A percentile compares a stretch with the other conserved stretches of the same genome.
Evolutionary conservation across 176 grass and related monocot species (phyloP).

Genomic region (Chrysopogon serrulatus): DNA sequence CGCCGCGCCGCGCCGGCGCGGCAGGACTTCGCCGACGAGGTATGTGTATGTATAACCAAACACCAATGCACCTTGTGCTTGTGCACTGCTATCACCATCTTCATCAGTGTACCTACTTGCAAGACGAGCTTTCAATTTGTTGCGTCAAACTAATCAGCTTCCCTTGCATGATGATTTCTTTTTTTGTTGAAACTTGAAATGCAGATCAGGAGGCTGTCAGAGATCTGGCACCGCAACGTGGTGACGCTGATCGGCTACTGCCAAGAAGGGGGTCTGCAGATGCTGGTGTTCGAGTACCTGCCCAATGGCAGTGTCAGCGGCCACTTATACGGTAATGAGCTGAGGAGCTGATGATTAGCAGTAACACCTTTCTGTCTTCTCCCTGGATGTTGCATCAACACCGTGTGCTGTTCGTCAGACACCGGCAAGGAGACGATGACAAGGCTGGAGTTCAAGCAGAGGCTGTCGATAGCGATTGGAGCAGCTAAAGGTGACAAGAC

Average conservation of each 20-base stretch:
- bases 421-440: constrained; percentile 51
- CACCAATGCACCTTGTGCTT: neutral
- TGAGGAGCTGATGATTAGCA: neutral
- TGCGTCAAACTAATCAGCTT: too few relatives aligned
- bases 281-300: constrained; percentile 88
- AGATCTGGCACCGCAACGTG: constrained; percentile 80
- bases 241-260: constrained; percentile 85
- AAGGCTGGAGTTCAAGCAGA: constrained; percentile 91
- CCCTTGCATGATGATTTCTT: neutral
- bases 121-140: too few relatives aligned
- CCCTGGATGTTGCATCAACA: neutral
- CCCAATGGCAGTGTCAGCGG: constrained; percentile 80
- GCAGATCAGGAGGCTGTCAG: constrained; percentile 63
- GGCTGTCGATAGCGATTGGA: constrained; percentile 85
- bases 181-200: neutral
- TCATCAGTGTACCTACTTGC: too few relatives aligned
- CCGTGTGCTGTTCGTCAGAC: constrained; percentile 22
- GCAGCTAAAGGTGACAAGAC: constrained; percentile 66
- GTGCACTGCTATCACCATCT: too few relatives aligned
- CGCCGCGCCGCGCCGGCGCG: constrained; percentile 36
- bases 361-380: neutral
- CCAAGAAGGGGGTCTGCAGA: constrained; percentile 74
- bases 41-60: too few relatives aligned
- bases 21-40: constrained; percentile 78
- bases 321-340: constrained; percentile 76